Evolutionary conservation across 1,284 basidiomycete species (phyloP), one percentile per base, ranked within the genome.

Genomic region (Moesziomyces antarcticus): DNA sequence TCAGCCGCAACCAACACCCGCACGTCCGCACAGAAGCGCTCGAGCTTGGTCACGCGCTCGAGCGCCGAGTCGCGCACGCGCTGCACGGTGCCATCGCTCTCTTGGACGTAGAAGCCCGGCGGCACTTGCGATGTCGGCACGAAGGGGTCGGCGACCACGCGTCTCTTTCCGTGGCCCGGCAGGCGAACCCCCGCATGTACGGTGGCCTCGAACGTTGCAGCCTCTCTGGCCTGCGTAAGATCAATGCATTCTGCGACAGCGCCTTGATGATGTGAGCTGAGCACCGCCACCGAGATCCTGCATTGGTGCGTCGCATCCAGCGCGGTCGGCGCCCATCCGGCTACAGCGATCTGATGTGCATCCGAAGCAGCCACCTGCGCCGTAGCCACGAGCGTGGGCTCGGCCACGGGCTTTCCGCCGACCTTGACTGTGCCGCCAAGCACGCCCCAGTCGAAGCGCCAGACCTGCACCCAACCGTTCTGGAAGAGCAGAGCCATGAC

Each of bases 401-500:
- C 50, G 1, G 75, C 56, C 3, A 75, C 56, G 16, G 62, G 50
- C 37, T 56, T 68, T 2, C 72, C 72, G 7, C 75, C 72, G 18
- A 75, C 58, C 25, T 53, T 58, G n/a, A 64, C 42, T 41, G 56
- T 53, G 11, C 69, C 58, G 21, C 65, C 57, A 9, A 80, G 64
- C 22, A 50, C 30, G 43, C 77, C 75, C 67, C 77, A 80, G n/a
- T 67, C 70, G n/a, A 82, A 56, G 20, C 56, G 86, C 89, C 90
- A 94, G 2, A 93, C 72, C 58, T 91, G 89, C 4, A 92, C 82
- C 6, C 48, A 37, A 0, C 85, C 86, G 27, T 85, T 80, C 2
- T 81, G 65, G 62, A 90, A 92, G 1, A 97, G 85, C 1, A 90
- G 83, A 5, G 89, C 90, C 2, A 96, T 83, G 1, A 88, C 81